These are phyloP conservation scores for Dictyostelium citrinum DNA, from an alignment of 78 protist genomes.

Conservation along the genomic window DNA sequence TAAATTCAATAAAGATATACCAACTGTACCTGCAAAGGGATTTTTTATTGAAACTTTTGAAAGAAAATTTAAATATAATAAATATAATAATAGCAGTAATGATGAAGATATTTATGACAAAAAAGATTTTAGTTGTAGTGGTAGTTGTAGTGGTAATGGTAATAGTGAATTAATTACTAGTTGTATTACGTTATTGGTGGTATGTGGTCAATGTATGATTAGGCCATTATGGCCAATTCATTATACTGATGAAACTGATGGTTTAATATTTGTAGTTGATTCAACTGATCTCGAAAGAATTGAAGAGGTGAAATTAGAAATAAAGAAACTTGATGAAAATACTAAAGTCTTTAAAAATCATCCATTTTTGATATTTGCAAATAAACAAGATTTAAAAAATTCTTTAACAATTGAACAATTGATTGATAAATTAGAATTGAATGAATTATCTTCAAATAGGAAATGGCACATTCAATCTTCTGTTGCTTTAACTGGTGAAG, in stretches of 20 bases:
- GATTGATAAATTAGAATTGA: conserved; percentile 87
- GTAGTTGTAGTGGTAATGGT: not conserved
- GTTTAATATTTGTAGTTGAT: conserved; percentile 95
- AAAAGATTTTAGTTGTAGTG: not conserved
- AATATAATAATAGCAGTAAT: conserved; percentile 46
- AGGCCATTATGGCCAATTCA: conserved; percentile 94
- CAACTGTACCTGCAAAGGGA: conserved; percentile 82
- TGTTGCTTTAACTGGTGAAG: conserved; percentile 89
- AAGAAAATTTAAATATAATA: not conserved
- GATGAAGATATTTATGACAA: not conserved
- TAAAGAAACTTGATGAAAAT: conserved; percentile 37
- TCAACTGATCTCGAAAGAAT: conserved; percentile 88
- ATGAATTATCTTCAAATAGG: conserved; percentile 80
- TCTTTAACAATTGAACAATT: conserved; percentile 90
- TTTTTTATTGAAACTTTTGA: conserved; percentile 94
- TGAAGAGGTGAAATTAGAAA: conserved; percentile 79
- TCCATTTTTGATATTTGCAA: conserved; percentile 78
- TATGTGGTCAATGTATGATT: conserved; percentile 96
- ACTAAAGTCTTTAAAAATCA: conserved; percentile 12
- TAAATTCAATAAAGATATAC: conserved; percentile 75
- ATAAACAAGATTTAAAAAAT: conserved; percentile 93
- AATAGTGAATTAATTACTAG: not conserved
- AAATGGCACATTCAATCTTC: conserved; percentile 89
- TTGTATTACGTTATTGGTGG: conserved; percentile 88
- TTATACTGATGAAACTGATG: conserved; percentile 79